phyloP scores from a whole-genome alignment of 768 basidiomycete genomes.

The Astraeus odoratus region DNA sequence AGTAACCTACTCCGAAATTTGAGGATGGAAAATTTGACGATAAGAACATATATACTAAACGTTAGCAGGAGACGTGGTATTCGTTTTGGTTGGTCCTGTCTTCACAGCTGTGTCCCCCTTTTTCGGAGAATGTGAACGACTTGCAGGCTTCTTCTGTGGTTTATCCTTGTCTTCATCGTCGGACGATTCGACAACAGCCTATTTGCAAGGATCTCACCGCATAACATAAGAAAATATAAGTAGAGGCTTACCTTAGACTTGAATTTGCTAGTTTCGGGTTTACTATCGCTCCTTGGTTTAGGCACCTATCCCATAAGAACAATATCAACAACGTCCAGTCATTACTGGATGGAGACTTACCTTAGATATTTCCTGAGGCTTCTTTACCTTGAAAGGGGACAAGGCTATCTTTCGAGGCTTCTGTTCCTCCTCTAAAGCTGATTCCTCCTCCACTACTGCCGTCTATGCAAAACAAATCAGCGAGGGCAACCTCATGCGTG shows the following conservation, averaged over 20 bases:
- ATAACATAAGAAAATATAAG: not conserved
- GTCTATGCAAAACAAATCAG: too few relatives aligned
- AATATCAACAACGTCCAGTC: not conserved
- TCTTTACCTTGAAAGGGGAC: slow-evolving; percentile 8
- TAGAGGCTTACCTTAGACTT: slow-evolving; percentile 21
- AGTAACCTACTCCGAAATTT: not conserved
- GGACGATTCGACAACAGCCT: slow-evolving; percentile 25
- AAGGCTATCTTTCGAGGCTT: slow-evolving; percentile 8
- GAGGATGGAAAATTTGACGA: not conserved
- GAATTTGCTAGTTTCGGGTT: slow-evolving; percentile 15
- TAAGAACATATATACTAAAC: not conserved
- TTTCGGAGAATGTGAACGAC: slow-evolving; percentile 4
- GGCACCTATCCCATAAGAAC: slow-evolving; percentile 3
- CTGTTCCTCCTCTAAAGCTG: not conserved
- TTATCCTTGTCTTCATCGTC: slow-evolving; percentile 18
- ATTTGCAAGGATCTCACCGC: not conserved
- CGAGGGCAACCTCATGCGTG: not conserved
- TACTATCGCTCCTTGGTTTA: slow-evolving; percentile 11
- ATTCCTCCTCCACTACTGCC: not conserved
- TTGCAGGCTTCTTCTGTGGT: not conserved
- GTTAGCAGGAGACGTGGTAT: slow-evolving; percentile 5
- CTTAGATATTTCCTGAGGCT: slow-evolving; percentile 2
- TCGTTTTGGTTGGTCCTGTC: slow-evolving; percentile 7
- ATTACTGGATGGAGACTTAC: not conserved
- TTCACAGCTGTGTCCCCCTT: slow-evolving; percentile 3